Evolutionary conservation across 805 yeast genomes (phyloP), one percentile per base, ranked within the genome.

Genomic region (Priceomyces haplophilus): DNA sequence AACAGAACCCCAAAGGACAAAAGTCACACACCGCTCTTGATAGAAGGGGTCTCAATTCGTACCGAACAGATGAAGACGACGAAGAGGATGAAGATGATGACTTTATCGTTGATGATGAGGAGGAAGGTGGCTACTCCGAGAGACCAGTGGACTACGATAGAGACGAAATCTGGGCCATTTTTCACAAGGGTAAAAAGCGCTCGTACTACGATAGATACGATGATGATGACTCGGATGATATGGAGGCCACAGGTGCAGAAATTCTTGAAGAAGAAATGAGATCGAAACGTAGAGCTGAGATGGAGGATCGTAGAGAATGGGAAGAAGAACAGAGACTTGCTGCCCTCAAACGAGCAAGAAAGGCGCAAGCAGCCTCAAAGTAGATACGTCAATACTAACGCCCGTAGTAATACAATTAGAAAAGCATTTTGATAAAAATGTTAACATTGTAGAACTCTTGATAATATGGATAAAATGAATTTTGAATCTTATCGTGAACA

Each of bases 181-280:
- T 90, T 61, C 83, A 80, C 55, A 73, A 78, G 44, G 88, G 89
- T 3, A 73, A 73, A 45, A 70, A 74, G 42, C 68, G 88, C 35
- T 52, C 67, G 0, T 62, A 71, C 34, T 73, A 69, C 47, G 58
- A 67, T 20, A 62, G 64, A 29, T 67, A 72, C 40, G 72, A 73
- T 41, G 80, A 76, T 42, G 77, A 73, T 42, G 74, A 76, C 46
- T 66, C 66, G 6, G 77, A 76, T 24, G 88, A 87, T 54, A 91
- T 93, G 97, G 98, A 91, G 58, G 97, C 97, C 2, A 84, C 93
- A 1, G 97, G 97, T 20, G 82, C 82, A 20, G 97, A 91, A 49
- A 80, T 93, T 18, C 66, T 88, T 33, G 86, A 79, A 43, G 99
- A 91, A 55, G 99, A 91, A 62, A 77, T 69, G 47, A 56, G 76